Evolutionary conservation across 2,329 filamentous ascomycete species (phyloP), one percentile per base, ranked within the genome.

Genomic region (Botrytis squamosa): DNA sequence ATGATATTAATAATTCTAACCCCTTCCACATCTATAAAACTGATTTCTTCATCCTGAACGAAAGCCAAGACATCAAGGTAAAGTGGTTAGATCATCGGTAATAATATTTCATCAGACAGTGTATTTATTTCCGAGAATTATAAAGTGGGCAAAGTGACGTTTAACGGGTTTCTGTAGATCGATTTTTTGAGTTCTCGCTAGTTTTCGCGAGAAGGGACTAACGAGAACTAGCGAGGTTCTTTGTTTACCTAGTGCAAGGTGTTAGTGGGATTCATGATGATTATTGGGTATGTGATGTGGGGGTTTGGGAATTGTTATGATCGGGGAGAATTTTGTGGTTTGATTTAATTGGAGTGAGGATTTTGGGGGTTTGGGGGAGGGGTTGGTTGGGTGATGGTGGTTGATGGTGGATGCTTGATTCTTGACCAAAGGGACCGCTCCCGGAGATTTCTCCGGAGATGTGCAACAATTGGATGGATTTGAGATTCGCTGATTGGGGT

Each of bases 261-360:
- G 22, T 7, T 57, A 16, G 14, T 59, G n/a, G 16, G 29, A 20
- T 33, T 29, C 6, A 33, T 60, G 36, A 38, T 38, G 36, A 62
- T 40, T 4, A n/a, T n/a, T 29, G 52, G 22, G n/a, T 62, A 16
- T 40, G 22, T n/a, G 38, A 62, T 62, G 59, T 40, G 36, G 59
- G 22, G 16, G 4, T 18, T 62, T 40, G 12, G 22, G 12, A 12
- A 18, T 25, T 33, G 14, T 36, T 29, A 22, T 36, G 42, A 29
- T 12, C 18, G 5, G 20, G 0, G 46, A 6, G 4, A n/a, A 52
- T 3, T 0, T n/a, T 5, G 14, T n/a, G 25, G 25, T n/a, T 52
- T 33, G 3, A 20, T 46, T 46, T 20, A 1, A 16, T 46, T 9
- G 18, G 44, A 10, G 46, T 22, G 46, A 1, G 8, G 46, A 1